phyloP scores from a whole-genome alignment of 495 filamentous ascomycete genomes.

The Tuber magnatum region DNA sequence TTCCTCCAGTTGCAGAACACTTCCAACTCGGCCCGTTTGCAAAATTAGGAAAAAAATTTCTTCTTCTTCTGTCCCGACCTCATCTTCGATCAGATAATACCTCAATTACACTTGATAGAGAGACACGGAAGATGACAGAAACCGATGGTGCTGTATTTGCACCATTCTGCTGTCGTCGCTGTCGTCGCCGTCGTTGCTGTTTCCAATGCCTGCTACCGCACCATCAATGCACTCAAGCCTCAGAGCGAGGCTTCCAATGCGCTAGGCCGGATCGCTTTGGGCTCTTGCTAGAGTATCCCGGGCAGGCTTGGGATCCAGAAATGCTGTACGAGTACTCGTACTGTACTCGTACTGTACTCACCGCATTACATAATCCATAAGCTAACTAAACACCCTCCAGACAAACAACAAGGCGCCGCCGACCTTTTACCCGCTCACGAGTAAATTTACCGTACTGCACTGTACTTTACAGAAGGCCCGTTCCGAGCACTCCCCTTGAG shows the following conservation, averaged over 20 bases:
- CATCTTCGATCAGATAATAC: neutral
- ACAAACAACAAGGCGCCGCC: neutral
- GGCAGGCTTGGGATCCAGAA: neutral
- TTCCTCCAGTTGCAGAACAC: neutral
- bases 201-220: neutral
- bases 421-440: no score
- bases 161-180: neutral
- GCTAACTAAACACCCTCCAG: neutral
- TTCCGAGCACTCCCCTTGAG: neutral
- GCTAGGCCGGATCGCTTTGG: neutral
- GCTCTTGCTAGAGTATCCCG: neutral
- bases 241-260: neutral
- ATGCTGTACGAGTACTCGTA: no score
- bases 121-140: neutral
- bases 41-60: neutral
- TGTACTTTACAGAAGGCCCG: neutral
- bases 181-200: neutral
- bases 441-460: no score
- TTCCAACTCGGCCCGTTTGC: slow-evolving; percentile 29
- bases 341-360: no score
- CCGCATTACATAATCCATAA: neutral
- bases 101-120: neutral
- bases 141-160: neutral
- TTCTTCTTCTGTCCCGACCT: neutral
- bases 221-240: neutral